phyloP scores from a whole-genome alignment of 345 rosid genomes.

The Dovyalis caffra region DNA sequence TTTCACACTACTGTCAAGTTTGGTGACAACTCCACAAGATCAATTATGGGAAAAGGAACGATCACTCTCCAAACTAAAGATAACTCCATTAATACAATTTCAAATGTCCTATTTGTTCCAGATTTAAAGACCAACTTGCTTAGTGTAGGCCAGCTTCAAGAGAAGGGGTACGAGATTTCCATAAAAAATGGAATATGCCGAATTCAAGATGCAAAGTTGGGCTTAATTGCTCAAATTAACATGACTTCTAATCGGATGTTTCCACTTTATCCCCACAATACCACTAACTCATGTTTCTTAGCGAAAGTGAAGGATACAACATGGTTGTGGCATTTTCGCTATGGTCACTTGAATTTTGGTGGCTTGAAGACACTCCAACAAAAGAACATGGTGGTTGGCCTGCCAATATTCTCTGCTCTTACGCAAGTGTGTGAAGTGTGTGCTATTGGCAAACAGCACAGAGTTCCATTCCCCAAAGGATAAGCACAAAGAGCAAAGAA shows the following conservation, averaged over 20 bases:
- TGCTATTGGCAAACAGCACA: no score
- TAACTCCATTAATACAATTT: no score
- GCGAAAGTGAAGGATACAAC: neutral
- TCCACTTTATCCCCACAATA: neutral
- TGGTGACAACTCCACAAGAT: no score
- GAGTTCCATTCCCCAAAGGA: no score
- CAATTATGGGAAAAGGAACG: no score
- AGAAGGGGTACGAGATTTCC: neutral
- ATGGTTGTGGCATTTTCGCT: conserved; percentile 1
- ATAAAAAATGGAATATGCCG: neutral
- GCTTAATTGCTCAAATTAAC: neutral
- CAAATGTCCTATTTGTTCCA: no score
- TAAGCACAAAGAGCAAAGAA: no score
- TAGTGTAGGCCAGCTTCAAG: no score
- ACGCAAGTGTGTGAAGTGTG: no score
- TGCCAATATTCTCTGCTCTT: neutral
- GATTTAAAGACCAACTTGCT: no score
- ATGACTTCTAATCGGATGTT: neutral
- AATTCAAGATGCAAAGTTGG: neutral
- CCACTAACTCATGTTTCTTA: neutral
- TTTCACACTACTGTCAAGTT: no score
- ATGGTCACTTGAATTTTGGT: neutral
- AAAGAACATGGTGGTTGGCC: neutral
- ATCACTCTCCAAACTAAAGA: no score
- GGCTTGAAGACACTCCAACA: neutral